Conservation (phyloP, 495 filamentous ascomycete genomes). For the Xylaria longipes region DNA sequence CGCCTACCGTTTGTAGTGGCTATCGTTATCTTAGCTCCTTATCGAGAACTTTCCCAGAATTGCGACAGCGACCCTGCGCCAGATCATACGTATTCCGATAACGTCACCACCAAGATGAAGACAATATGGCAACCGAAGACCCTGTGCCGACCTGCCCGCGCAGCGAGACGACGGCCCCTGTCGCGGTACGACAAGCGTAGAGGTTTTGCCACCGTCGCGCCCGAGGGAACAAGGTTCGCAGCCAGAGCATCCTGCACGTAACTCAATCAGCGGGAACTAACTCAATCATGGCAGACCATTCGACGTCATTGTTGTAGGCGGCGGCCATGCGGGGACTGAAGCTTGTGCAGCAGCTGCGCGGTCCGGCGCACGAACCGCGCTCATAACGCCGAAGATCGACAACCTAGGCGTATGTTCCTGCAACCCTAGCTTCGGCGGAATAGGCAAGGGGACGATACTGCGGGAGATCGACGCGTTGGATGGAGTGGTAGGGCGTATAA, state of each 20-base stretch:
- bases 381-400: slow-evolving; percentile 84
- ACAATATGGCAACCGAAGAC: slow-evolving; percentile 44
- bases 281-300: slow-evolving; percentile 61
- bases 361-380: slow-evolving; percentile 84
- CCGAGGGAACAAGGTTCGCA: slow-evolving; percentile 43
- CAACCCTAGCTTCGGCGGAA: slow-evolving; percentile 96
- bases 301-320: slow-evolving; percentile 95
- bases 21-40: slow-evolving; percentile 8
- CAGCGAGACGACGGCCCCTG: slow-evolving; percentile 25
- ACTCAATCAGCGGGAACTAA: background rate
- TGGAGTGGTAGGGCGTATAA: slow-evolving; percentile 84
- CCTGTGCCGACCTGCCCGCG: slow-evolving; percentile 36
- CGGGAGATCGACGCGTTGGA: slow-evolving; percentile 96
- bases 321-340: slow-evolving; percentile 94
- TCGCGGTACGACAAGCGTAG: slow-evolving; percentile 28
- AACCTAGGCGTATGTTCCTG: slow-evolving; percentile 97
- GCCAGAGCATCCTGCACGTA: background rate
- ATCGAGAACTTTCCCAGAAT: slow-evolving; percentile 26
- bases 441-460: slow-evolving; percentile 97
- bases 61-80: slow-evolving; percentile 13
- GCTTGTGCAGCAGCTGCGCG: slow-evolving; percentile 93
- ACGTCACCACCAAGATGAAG: slow-evolving; percentile 37
- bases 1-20: background rate
- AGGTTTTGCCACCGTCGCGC: slow-evolving; percentile 47
- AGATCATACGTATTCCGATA: background rate